Conservation (phyloP, 768 basidiomycete species). For the Xerocomellus dryophilus region DNA sequence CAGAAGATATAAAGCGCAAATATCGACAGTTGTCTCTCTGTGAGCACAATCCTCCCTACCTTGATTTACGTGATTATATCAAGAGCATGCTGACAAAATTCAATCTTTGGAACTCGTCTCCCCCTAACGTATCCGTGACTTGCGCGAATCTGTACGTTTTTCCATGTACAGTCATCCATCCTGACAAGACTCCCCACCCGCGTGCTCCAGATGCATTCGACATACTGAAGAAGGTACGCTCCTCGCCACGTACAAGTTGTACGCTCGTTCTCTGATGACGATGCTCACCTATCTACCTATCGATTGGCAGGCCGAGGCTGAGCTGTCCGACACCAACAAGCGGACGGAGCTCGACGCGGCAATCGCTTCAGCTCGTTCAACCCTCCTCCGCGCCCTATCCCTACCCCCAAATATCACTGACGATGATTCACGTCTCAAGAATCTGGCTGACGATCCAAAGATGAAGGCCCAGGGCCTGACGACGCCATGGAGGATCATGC, state of each 20-base stretch:
- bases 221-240: conserved; percentile 79
- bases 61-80: conserved; percentile 1
- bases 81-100: conserved; percentile 24
- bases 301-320: conserved; percentile 68
- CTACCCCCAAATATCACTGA: conserved; percentile 60
- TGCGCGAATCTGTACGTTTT: conserved; percentile 40
- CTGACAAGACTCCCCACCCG: conserved; percentile 91
- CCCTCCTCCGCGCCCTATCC: conserved; percentile 59
- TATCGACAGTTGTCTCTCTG: conserved; percentile 83
- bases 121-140: neutral
- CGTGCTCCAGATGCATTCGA: conserved; percentile 93
- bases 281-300: neutral
- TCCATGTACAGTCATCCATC: conserved; percentile 81
- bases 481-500: conserved; percentile 64
- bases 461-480: conserved; percentile 29
- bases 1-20: conserved; percentile 86
- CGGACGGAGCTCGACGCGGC: conserved; percentile 80
- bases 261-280: neutral
- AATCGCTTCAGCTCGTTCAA: conserved; percentile 68
- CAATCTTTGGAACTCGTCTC: neutral
- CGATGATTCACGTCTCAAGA: conserved; percentile 55
- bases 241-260: neutral
- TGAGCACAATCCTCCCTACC: conserved; percentile 39
- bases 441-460: conserved; percentile 39
- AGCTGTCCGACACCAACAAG: conserved; percentile 73